phyloP scores from a whole-genome alignment of 2,329 filamentous ascomycete species.

The Dothistroma pini region DNA sequence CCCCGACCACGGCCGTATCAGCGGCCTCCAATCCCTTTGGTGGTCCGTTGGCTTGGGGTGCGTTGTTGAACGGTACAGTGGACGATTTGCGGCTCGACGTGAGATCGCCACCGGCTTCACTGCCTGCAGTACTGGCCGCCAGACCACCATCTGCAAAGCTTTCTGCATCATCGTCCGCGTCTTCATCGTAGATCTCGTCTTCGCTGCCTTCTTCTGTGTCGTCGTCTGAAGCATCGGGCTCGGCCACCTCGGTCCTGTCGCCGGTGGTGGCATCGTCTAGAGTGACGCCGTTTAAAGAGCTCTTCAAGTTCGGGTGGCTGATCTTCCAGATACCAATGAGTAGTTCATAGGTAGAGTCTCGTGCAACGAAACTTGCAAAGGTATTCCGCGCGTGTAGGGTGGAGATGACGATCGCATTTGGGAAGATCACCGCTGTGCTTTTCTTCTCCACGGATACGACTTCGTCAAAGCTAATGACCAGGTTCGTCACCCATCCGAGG shows the following conservation, averaged over 20 bases:
- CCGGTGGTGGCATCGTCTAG: slow-evolving; percentile 73
- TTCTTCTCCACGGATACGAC: slow-evolving; percentile 96
- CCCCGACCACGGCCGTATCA: slow-evolving; percentile 39
- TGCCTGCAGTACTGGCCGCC: slow-evolving; percentile 50
- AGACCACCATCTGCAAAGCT: slow-evolving; percentile 55
- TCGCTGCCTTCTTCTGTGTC: slow-evolving; percentile 62
- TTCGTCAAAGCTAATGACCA: slow-evolving; percentile 98
- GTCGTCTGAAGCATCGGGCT: slow-evolving; percentile 52
- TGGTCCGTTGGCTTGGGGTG: slow-evolving; percentile 38
- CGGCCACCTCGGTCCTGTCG: slow-evolving; percentile 86
- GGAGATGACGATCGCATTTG: slow-evolving; percentile 95
- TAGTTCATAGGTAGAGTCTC: slow-evolving; percentile 94
- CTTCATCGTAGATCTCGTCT: slow-evolving; percentile 75
- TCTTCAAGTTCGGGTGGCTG: slow-evolving; percentile 86
- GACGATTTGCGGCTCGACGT: slow-evolving; percentile 69
- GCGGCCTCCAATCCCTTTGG: slow-evolving; percentile 31
- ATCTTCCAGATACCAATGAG: slow-evolving; percentile 99
- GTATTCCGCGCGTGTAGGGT: slow-evolving; percentile 93
- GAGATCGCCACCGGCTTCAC: slow-evolving; percentile 45
- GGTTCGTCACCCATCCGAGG: slow-evolving; percentile 92
- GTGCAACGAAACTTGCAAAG: slow-evolving; percentile 90
- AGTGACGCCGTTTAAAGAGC: slow-evolving; percentile 82
- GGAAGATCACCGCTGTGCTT: slow-evolving; percentile 90
- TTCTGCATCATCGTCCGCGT: slow-evolving; percentile 65
- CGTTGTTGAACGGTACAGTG: slow-evolving; percentile 41